Evolutionary conservation across 495 filamentous ascomycete genomes (phyloP).

Genomic region (Annulohypoxylon nitens): DNA sequence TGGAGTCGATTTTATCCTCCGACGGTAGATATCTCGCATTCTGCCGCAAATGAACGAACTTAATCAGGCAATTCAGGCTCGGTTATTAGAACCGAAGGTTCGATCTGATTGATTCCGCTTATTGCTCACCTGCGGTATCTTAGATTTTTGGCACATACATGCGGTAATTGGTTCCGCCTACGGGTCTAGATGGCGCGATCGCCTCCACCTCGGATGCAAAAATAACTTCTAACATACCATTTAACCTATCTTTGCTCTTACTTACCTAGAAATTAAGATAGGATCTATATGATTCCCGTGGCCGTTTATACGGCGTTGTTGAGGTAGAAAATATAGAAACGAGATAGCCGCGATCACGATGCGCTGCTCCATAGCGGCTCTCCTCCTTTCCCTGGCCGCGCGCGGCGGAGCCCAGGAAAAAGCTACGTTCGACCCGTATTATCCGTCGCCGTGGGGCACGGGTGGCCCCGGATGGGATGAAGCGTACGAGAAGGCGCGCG

Average conservation of each 20-base stretch:
- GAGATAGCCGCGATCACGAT: constrained; percentile 13
- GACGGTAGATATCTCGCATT: constrained; percentile 54
- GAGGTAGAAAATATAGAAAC: too few species aligned
- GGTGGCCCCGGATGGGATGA: constrained; percentile 78
- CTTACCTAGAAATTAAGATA: not conserved
- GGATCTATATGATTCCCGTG: not conserved
- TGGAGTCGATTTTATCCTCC: constrained; percentile 32
- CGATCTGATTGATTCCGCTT: constrained; percentile 23
- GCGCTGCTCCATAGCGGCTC: constrained; percentile 12
- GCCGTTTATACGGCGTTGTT: too few species aligned
- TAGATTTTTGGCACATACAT: constrained; percentile 19
- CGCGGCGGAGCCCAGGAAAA: constrained; percentile 38
- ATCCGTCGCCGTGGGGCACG: constrained; percentile 80
- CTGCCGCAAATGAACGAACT: constrained; percentile 46
- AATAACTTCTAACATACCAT: not conserved
- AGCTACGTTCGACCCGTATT: constrained; percentile 66
- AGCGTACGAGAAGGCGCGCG: constrained; percentile 81
- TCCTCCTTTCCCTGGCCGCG: constrained; percentile 30
- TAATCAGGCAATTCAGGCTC: constrained; percentile 42
- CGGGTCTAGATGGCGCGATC: constrained; percentile 29
- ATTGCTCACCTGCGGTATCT: constrained; percentile 24
- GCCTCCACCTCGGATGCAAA: constrained; percentile 4
- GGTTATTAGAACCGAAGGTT: constrained; percentile 24
- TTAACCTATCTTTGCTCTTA: not conserved
- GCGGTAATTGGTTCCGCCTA: constrained; percentile 35